Evolutionary conservation across 441 rosid genomes (phyloP).

Genomic region (Erodium chrysanthum): DNA sequence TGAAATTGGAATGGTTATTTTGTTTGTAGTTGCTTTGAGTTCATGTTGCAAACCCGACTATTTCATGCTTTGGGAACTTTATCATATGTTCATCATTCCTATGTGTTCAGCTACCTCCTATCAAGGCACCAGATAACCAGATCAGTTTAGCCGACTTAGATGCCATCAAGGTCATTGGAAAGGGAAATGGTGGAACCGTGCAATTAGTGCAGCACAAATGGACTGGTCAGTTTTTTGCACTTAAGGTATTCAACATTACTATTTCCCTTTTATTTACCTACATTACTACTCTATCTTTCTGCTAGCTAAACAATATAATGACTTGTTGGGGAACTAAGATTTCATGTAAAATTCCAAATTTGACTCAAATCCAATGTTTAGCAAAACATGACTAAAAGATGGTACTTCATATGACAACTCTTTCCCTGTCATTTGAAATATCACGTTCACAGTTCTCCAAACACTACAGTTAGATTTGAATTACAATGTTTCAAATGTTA

Average conservation of each 20-base stretch:
- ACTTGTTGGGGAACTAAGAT: too few species aligned
- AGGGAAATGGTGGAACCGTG: conserved; percentile 88
- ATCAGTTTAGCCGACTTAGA: conserved; percentile 73
- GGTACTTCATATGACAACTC: too few species aligned
- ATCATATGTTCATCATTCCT: background rate
- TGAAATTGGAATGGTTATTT: background rate
- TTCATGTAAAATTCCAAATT: too few species aligned
- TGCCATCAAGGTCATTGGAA: conserved; percentile 70
- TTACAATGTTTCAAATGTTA: too few species aligned
- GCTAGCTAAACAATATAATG: too few species aligned
- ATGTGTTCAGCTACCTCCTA: conserved; percentile 57
- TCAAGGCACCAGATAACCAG: conserved; percentile 69
- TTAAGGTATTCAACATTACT: conserved; percentile 45
- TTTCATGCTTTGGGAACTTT: conserved; percentile 4
- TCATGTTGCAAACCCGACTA: background rate
- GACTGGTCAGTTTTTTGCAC: conserved; percentile 88
- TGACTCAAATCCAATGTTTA: too few species aligned
- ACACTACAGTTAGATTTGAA: too few species aligned
- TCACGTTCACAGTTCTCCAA: too few species aligned
- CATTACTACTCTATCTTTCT: background rate
- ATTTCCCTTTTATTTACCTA: background rate
- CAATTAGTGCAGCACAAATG: conserved; percentile 97
- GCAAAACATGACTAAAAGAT: too few species aligned
- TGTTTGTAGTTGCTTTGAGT: background rate
- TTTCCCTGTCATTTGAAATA: too few species aligned